Evolutionary conservation across 139 green algal genomes (phyloP).

Genomic region (Zygnema cylindricum): DNA sequence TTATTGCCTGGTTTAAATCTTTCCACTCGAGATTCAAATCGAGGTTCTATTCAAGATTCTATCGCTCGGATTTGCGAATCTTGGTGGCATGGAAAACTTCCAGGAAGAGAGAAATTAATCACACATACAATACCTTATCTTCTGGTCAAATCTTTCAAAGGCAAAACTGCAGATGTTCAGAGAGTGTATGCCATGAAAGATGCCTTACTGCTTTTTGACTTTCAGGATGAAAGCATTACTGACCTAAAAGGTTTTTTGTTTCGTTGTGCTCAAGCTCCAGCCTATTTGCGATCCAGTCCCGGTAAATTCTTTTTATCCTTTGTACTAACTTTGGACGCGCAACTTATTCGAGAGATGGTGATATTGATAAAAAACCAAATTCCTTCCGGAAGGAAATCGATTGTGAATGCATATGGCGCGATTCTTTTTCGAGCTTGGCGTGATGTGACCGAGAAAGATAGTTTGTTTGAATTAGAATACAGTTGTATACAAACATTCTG

Average conservation of each 20-base stretch:
- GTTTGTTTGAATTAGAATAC: slow-evolving; percentile 71
- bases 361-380: slow-evolving; percentile 84
- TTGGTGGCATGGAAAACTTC: slow-evolving; percentile 73
- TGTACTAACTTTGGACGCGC: slow-evolving; percentile 75
- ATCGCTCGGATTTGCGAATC: slow-evolving; percentile 73
- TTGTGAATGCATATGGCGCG: slow-evolving; percentile 82
- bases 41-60: slow-evolving; percentile 73
- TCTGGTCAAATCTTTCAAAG: slow-evolving; percentile 63
- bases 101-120: slow-evolving; percentile 70
- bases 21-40: slow-evolving; percentile 74
- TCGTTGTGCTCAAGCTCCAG: slow-evolving; percentile 69
- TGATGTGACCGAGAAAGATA: slow-evolving; percentile 63
- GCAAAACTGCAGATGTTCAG: slow-evolving; percentile 71
- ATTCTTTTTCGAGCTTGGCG: slow-evolving; percentile 80
- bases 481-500: slow-evolving; percentile 69
- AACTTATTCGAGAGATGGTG: slow-evolving; percentile 74
- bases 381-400: slow-evolving; percentile 65
- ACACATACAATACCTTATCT: slow-evolving; percentile 77
- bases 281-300: slow-evolving; percentile 74
- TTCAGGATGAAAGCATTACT: slow-evolving; percentile 67
- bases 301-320: slow-evolving; percentile 77
- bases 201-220: slow-evolving; percentile 79
- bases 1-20: neutral
- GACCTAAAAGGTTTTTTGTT: slow-evolving; percentile 70
- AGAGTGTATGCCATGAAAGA: slow-evolving; percentile 71